These are phyloP conservation scores for Anacardium occidentale DNA, from an alignment of 345 rosid species.

Conservation along the genomic window DNA sequence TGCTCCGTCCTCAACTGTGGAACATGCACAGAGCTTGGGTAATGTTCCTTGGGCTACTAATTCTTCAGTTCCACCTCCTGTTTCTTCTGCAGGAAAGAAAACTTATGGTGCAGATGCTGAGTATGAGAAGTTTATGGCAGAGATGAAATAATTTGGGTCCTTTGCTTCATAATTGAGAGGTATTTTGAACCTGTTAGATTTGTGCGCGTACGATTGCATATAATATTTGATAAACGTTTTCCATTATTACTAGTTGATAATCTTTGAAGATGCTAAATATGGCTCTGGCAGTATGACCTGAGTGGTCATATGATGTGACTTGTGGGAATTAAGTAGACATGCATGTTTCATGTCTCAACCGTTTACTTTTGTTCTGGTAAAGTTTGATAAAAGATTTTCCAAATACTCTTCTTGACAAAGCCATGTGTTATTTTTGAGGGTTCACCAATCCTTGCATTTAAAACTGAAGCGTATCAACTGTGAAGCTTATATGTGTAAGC, in stretches of 20 bases:
- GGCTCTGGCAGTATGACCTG: neutral
- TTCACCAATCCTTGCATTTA: neutral
- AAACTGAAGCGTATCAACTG: neutral
- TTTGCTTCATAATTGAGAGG: conserved; percentile 41
- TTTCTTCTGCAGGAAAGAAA: conserved; percentile 52
- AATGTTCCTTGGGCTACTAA: conserved; percentile 76
- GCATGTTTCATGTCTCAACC: neutral
- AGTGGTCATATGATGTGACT: neutral
- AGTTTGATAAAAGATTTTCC: no score
- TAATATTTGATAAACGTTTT: neutral
- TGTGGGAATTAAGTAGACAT: neutral
- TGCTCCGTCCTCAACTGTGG: conserved; percentile 45
- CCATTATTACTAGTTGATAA: conserved; percentile 1
- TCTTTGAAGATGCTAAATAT: neutral
- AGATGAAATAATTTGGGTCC: conserved; percentile 67
- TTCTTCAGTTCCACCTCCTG: conserved; percentile 48
- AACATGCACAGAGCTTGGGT: conserved; percentile 57
- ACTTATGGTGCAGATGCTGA: conserved; percentile 76
- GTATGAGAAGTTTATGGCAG: conserved; percentile 96
- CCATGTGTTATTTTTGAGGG: neutral
- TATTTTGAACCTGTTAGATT: conserved; percentile 26
- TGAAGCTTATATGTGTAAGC: neutral
- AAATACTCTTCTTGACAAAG: no score
- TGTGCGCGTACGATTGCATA: neutral
- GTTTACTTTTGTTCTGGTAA: neutral